Conservation (phyloP, 2,329 filamentous ascomycete species). For the Fusarium pilosicola region DNA sequence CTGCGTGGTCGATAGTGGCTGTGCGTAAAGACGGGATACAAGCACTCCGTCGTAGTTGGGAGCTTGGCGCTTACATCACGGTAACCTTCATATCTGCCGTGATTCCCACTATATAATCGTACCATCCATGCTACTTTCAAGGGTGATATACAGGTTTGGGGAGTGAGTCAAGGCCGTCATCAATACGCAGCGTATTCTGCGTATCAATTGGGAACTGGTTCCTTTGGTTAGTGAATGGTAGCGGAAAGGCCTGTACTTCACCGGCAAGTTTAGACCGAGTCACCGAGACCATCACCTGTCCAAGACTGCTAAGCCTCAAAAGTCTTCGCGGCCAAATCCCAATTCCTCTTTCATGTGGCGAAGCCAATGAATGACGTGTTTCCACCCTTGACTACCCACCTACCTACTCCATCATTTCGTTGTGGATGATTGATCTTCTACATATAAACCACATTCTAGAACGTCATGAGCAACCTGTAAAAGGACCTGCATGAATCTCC, state of each 20-base stretch:
- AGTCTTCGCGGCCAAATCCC: conserved; percentile 11
- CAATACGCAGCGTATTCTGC: conserved; percentile 16
- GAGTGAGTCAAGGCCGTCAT: conserved; percentile 6
- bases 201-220: neutral
- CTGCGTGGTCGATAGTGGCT: conserved; percentile 14
- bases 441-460: conserved; percentile 8
- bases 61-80: conserved; percentile 33
- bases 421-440: neutral
- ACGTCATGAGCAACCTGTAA: neutral
- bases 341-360: conserved; percentile 22
- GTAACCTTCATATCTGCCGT: conserved; percentile 1
- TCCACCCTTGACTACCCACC: neutral
- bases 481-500: neutral
- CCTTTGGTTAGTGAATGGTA: neutral
- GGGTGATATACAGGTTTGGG: conserved; percentile 2
- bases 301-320: conserved; percentile 30
- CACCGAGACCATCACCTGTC: conserved; percentile 8
- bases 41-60: neutral
- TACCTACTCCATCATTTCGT: neutral
- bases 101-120: neutral
- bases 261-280: neutral
- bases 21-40: neutral
- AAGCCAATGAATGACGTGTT: conserved; percentile 20
- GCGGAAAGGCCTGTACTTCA: neutral
- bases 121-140: neutral